Conservation (phyloP, 2,329 filamentous ascomycete species). For the Trichoderma arundinaceum region DNA sequence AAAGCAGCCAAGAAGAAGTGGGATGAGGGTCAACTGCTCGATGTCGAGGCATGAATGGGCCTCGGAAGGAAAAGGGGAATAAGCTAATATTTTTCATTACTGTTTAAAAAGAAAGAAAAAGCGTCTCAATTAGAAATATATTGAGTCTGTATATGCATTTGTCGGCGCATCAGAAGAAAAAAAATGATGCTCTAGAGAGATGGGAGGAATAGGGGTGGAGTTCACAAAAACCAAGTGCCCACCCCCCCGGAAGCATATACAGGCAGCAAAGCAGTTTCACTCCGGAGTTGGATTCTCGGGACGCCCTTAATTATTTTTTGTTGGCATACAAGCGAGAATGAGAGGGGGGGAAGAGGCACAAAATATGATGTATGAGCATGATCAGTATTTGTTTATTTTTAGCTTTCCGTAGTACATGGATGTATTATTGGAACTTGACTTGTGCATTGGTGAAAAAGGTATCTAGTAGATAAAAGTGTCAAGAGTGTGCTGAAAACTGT, state of each 20-base stretch:
- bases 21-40: slow-evolving; percentile 48
- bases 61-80: background rate
- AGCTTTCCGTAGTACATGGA: slow-evolving; percentile 10
- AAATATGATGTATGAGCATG: slow-evolving; percentile 25
- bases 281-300: background rate
- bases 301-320: background rate
- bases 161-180: background rate
- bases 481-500: too few species aligned
- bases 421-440: slow-evolving; percentile 15
- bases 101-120: background rate
- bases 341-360: background rate
- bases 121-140: background rate
- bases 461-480: too few species aligned
- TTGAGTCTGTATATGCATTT: slow-evolving; percentile 9
- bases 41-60: slow-evolving; percentile 37
- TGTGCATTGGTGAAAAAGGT: background rate
- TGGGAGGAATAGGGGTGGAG: background rate
- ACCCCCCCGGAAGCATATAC: background rate
- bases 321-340: background rate
- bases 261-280: slow-evolving; percentile 1
- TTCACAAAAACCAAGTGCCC: background rate
- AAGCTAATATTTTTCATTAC: background rate
- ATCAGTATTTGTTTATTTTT: background rate
- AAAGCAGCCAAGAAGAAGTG: slow-evolving; percentile 63
- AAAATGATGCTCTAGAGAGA: slow-evolving; percentile 1